Evolutionary conservation across 73 alveolate genomes (phyloP).

Genomic region (Paramecium sonneborni): DNA sequence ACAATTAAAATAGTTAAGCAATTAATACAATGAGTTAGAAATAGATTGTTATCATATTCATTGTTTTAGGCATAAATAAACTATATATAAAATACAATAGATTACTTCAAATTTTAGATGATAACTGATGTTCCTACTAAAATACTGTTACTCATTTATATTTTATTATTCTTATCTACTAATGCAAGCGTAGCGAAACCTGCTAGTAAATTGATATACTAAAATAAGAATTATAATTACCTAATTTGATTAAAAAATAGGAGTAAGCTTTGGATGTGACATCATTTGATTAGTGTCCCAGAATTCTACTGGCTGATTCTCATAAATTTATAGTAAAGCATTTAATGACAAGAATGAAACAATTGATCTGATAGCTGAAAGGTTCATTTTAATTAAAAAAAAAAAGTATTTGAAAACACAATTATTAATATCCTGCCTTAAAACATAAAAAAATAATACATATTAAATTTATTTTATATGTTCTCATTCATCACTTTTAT

Average conservation of each 20-base stretch:
- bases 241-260: not conserved
- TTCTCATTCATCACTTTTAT: not conserved
- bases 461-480: not conserved
- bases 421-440: not conserved
- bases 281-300: not conserved
- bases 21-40: not conserved
- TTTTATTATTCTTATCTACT: not conserved
- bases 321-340: not conserved
- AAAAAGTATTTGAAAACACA: not conserved
- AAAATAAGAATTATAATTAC: not conserved
- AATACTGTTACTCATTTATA: not conserved
- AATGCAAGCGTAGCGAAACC: not conserved
- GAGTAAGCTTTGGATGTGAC: not conserved
- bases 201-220: not conserved
- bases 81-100: not conserved
- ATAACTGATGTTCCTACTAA: not conserved
- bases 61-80: not conserved
- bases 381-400: not conserved
- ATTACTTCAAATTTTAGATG: conserved; percentile 8
- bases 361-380: not conserved
- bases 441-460: not conserved
- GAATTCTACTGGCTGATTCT: conserved; percentile 14
- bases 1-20: not conserved
- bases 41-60: not conserved
- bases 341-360: not conserved